Evolutionary conservation across 108 stramenopile genomes (phyloP).

Genomic region (Cyclostephanos tholiformis): DNA sequence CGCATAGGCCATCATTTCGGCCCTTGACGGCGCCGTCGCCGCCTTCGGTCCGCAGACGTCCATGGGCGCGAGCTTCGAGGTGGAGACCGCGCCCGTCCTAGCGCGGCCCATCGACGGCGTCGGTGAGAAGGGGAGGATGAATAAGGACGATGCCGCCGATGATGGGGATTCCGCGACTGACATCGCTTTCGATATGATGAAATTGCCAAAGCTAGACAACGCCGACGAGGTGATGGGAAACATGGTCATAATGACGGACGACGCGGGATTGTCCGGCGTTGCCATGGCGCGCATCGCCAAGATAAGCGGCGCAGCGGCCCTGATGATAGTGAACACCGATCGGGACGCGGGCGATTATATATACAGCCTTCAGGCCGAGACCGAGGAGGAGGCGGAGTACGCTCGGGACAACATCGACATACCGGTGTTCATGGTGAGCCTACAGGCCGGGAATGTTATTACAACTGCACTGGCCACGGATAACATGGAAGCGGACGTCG

Average conservation of each 20-base stretch:
- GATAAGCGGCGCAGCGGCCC: conserved; percentile 79
- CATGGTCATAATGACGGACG: conserved; percentile 87
- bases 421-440: conserved; percentile 87
- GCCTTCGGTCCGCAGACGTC: conserved; percentile 86
- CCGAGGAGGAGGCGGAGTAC: conserved; percentile 56
- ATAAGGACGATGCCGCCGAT: conserved; percentile 2
- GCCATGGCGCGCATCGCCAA: conserved; percentile 85
- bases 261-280: conserved; percentile 64
- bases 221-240: conserved; percentile 80
- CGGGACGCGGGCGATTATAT: conserved; percentile 80
- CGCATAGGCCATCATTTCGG: conserved; percentile 71
- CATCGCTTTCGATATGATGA: conserved; percentile 18
- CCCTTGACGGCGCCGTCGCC: conserved; percentile 87
- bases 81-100: conserved; percentile 80
- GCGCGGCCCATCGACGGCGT: conserved; percentile 79
- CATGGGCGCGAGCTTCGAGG: conserved; percentile 84
- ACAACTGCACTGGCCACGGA: conserved; percentile 73
- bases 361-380: conserved; percentile 61
- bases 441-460: conserved; percentile 83
- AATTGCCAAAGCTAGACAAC: conserved; percentile 59
- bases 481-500: conserved; percentile 51
- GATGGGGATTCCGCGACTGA: background rate
- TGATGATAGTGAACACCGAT: conserved; percentile 86
- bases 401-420: conserved; percentile 77
- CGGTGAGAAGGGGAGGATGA: conserved; percentile 26